phyloP scores from a whole-genome alignment of 495 filamentous ascomycete species.

The Hypoxylon subgilvum region DNA sequence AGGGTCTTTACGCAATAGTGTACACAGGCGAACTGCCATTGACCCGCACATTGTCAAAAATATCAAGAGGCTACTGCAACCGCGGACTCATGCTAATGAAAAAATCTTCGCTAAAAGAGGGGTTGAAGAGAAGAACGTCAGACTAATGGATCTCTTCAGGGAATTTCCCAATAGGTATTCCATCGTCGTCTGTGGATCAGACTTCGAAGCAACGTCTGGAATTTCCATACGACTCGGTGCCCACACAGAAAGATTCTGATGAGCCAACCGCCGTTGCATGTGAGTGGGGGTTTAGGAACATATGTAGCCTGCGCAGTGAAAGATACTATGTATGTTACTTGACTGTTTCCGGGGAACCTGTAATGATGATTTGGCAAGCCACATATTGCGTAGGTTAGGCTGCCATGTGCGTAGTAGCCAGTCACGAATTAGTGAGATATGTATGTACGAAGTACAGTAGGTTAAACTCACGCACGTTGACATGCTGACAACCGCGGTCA shows the following conservation, averaged over 20 bases:
- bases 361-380: constrained; percentile 14
- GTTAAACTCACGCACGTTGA: not conserved
- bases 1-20: constrained; percentile 6
- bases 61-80: constrained; percentile 25
- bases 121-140: constrained; percentile 12
- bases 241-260: constrained; percentile 15
- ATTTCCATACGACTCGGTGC: constrained; percentile 9
- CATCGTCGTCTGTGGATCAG: constrained; percentile 24
- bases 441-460: not conserved
- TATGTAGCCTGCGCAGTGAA: not conserved
- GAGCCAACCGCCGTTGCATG: constrained; percentile 17
- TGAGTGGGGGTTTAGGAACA: constrained; percentile 27
- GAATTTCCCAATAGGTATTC: constrained; percentile 12
- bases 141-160: constrained; percentile 8
- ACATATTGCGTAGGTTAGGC: too few species aligned
- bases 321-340: constrained; percentile 8
- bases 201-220: constrained; percentile 20
- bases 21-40: constrained; percentile 10
- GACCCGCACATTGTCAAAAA: constrained; percentile 19
- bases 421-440: not conserved
- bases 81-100: constrained; percentile 29
- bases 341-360: constrained; percentile 2
- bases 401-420: not conserved
- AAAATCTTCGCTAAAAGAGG: constrained; percentile 29
- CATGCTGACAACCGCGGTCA: constrained; percentile 14